Base-by-base conservation (phyloP, 2,329 filamentous ascomycete genomes). In the Sclerotinia borealis region DNA sequence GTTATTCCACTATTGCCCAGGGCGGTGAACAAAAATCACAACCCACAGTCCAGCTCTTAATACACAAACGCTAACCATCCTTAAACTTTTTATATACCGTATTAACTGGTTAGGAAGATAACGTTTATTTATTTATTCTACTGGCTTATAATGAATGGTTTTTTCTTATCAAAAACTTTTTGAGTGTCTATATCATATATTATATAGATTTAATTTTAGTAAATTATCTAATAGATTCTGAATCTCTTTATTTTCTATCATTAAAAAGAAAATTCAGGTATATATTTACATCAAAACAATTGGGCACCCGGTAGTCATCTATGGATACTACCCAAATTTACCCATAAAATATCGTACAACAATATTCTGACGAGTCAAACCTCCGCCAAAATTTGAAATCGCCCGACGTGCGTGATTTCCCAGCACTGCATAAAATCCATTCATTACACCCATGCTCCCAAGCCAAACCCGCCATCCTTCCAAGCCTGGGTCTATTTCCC, bases 21-120 rank as follows among this genome's bases (percentile, higher is more conserved):
- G 50, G 50, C 50, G 50, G 50, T 54, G 50, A 29, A 17, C 17
- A 43, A n/a, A n/a, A n/a, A n/a, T n/a, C n/a, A n/a, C n/a, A n/a
- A n/a, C n/a, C n/a, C n/a, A n/a, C n/a, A n/a, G n/a, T n/a, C n/a
- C n/a, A n/a, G 39, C 39, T 43, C 6, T n/a, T 19, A 19, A 19
- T n/a, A n/a, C n/a, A n/a, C n/a, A n/a, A n/a, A n/a, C n/a, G n/a
- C n/a, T n/a, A n/a, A n/a, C n/a, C n/a, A n/a, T n/a, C n/a, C n/a
- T n/a, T n/a, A n/a, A n/a, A n/a, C n/a, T n/a, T n/a, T n/a, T n/a
- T n/a, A n/a, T n/a, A n/a, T n/a, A n/a, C n/a, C n/a, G n/a, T n/a
- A n/a, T n/a, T n/a, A n/a, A n/a, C n/a, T n/a, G n/a, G n/a, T n/a
- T n/a, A n/a, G n/a, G n/a, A n/a, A n/a, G n/a, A n/a, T n/a, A n/a